Percentiles rank a stretch among this genome's conserved stretches.
Conservation (phyloP, 257 asterid genomes). For the Anisodus tanguticus region DNA sequence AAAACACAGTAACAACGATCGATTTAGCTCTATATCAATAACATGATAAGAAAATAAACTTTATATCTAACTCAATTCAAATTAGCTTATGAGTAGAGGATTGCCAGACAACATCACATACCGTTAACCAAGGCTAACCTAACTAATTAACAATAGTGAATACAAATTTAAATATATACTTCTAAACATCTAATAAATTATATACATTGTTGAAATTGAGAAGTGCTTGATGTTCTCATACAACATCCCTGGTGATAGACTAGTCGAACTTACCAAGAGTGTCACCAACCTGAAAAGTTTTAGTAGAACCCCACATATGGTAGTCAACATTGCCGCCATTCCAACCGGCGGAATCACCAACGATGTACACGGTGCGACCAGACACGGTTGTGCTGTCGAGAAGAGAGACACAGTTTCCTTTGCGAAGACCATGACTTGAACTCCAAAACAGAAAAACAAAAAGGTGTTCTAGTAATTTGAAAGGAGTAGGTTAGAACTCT, state of each 20-base stretch:
- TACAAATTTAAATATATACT: too few species aligned
- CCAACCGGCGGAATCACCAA: slow-evolving; percentile 38
- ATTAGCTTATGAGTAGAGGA: background rate
- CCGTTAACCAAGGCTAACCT: background rate
- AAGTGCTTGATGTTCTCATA: background rate
- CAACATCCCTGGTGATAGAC: background rate
- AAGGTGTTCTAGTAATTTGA: background rate
- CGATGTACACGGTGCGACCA: slow-evolving; percentile 19
- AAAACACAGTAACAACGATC: background rate
- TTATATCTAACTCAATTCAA: background rate
- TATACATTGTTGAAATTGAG: background rate
- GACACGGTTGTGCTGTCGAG: background rate
- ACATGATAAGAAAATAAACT: background rate
- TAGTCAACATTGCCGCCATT: slow-evolving; percentile 37
- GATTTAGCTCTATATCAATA: background rate
- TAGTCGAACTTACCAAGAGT: slow-evolving; percentile 31
- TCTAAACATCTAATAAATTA: background rate
- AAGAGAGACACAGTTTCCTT: background rate
- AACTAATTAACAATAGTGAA: too few species aligned
- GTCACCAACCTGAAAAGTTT: slow-evolving; percentile 36
- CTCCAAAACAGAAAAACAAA: background rate
- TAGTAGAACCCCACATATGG: slow-evolving; percentile 33
- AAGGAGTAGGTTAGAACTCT: background rate
- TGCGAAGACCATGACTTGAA: background rate
- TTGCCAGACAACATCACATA: background rate